Percentiles rank a stretch among this genome's conserved stretches.
Conservation (phyloP, 179 eudicot species). For the Drosera spatulata region DNA sequence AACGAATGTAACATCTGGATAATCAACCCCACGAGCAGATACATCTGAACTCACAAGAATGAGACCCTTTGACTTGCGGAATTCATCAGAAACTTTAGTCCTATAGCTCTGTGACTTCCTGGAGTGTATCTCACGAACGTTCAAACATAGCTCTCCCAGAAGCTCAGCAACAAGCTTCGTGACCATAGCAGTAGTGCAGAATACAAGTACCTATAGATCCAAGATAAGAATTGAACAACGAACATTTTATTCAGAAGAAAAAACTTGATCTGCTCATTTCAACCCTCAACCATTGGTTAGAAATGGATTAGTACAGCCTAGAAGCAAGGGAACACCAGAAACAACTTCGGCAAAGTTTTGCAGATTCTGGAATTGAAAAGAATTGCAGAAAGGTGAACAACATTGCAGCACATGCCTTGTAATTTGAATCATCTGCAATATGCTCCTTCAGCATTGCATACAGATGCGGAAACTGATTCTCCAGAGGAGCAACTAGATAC, state of each 20-base stretch:
- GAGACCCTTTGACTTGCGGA: conserved; percentile 86
- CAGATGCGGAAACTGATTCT: conserved; percentile 62
- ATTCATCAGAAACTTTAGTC: conserved; percentile 85
- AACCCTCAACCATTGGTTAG: too few species aligned
- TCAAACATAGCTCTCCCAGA: conserved; percentile 73
- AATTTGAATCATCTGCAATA: conserved; percentile 73
- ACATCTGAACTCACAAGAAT: conserved; percentile 96
- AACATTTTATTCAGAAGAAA: too few species aligned
- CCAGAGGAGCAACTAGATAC: conserved; percentile 78
- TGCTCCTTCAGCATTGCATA: conserved; percentile 73
- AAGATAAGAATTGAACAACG: too few species aligned
- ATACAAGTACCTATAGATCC: conserved; percentile 68
- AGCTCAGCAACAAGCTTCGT: conserved; percentile 76
- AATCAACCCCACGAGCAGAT: conserved; percentile 97
- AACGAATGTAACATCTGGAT: too few species aligned
- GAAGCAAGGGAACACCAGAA: too few species aligned
- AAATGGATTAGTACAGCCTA: too few species aligned
- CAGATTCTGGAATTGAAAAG: too few species aligned
- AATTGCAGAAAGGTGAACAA: not conserved
- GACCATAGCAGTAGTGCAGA: conserved; percentile 97
- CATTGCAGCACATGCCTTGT: conserved; percentile 40
- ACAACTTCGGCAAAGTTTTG: too few species aligned
- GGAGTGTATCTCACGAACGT: conserved; percentile 96
- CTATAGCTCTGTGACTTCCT: conserved; percentile 87
- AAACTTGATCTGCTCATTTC: too few species aligned